A percentile compares a stretch with the other conserved stretches of the same genome.
Conservation (phyloP, 768 basidiomycete species). For the Trametes elegans region DNA sequence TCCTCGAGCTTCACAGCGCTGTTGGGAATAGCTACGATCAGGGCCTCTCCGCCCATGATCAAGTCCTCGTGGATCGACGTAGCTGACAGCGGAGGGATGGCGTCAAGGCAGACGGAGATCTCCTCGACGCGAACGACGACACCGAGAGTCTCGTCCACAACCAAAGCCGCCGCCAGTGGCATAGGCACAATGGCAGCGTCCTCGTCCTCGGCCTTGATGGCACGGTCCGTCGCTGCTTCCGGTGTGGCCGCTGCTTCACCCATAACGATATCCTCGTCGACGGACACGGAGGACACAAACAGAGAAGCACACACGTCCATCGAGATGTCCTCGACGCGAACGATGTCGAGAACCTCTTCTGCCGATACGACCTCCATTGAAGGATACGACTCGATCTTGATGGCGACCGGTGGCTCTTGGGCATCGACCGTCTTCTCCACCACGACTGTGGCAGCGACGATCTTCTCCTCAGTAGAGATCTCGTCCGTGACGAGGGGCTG, state of each 20-base stretch:
- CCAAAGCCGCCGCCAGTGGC: not conserved
- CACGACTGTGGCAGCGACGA: no score
- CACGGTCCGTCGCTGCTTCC: not conserved
- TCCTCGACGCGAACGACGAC: not conserved
- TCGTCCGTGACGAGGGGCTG: no score
- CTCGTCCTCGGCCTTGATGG: not conserved
- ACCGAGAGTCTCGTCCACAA: not conserved
- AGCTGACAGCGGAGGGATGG: no score
- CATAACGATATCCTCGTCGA: not conserved
- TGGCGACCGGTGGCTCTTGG: not conserved
- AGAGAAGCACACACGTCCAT: not conserved
- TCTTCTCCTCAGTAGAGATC: no score
- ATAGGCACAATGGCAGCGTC: not conserved
- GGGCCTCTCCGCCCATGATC: no score
- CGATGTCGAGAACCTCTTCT: not conserved
- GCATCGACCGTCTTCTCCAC: no score
- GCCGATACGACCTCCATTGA: not conserved
- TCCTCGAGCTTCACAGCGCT: no score
- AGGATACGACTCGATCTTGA: not conserved
- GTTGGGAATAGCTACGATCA: no score
- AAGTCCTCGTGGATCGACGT: no score
- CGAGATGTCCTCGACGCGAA: not conserved
- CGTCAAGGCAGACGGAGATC: no score
- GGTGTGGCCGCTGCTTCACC: no score
- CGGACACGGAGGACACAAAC: no score